These are phyloP conservation scores for Xerocomellus dryophilus DNA, from an alignment of 768 basidiomycete species.

Conservation along the genomic window DNA sequence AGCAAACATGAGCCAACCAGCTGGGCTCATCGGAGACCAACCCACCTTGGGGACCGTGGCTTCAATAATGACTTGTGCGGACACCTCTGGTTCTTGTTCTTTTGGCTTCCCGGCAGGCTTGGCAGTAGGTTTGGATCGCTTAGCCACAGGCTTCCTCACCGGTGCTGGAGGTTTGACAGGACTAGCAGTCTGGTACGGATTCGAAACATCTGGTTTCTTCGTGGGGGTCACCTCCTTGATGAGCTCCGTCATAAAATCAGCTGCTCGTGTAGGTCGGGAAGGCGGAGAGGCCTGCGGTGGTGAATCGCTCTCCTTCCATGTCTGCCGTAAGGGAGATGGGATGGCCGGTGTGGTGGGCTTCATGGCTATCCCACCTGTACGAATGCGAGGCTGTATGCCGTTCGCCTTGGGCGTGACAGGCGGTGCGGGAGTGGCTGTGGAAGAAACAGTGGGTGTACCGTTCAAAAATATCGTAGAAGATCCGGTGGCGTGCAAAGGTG, in stretches of 20 bases:
- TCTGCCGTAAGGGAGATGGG: conserved; percentile 74
- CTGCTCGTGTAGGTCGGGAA: conserved; percentile 56
- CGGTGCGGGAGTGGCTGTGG: conserved; percentile 24
- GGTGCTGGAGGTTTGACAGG: conserved; percentile 54
- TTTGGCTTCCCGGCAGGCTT: conserved; percentile 36
- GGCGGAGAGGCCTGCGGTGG: conserved; percentile 33
- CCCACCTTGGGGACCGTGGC: conserved; percentile 72
- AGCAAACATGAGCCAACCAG: conserved; percentile 8
- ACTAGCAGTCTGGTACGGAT: conserved; percentile 74
- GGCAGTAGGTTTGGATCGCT: conserved; percentile 34
- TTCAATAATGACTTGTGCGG: conserved; percentile 70
- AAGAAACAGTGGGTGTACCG: conserved; percentile 21
- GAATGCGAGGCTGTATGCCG: conserved; percentile 35
- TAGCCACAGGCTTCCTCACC: conserved; percentile 38
- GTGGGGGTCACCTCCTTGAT: conserved; percentile 69
- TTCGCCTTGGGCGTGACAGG: conserved; percentile 29
- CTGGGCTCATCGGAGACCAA: conserved; percentile 2
- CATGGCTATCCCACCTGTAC: conserved; percentile 36
- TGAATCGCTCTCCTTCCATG: conserved; percentile 55
- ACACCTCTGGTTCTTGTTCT: conserved; percentile 33
- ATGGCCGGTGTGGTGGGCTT: conserved; percentile 62
- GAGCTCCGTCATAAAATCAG: conserved; percentile 64
- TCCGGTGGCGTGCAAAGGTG: conserved; percentile 26
- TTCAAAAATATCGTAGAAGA: conserved; percentile 30
- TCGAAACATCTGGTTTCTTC: conserved; percentile 64